Conservation (phyloP, 1,284 basidiomycete genomes). For the Termitomyces sp. region DNA sequence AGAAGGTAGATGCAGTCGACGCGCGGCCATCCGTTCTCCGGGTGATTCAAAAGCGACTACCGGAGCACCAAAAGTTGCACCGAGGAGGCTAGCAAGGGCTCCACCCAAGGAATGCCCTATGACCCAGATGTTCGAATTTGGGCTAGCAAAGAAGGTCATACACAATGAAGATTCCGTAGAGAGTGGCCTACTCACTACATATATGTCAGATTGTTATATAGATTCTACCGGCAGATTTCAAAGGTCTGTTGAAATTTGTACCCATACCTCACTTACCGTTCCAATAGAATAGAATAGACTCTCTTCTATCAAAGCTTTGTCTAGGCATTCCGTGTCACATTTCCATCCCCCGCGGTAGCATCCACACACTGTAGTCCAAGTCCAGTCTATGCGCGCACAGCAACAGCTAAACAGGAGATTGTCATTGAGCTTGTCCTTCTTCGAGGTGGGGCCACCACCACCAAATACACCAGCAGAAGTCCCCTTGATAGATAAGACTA, state of each 20-base stretch:
- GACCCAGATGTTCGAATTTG: constrained; percentile 89
- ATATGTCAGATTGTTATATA: constrained; percentile 92
- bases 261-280: constrained; percentile 45
- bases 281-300: constrained; percentile 88
- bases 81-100: constrained; percentile 80
- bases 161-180: background rate
- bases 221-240: constrained; percentile 49
- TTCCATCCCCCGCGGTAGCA: constrained; percentile 82
- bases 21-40: constrained; percentile 83
- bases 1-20: constrained; percentile 83
- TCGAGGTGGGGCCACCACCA: constrained; percentile 78
- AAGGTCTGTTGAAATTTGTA: background rate
- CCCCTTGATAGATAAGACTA: constrained; percentile 92
- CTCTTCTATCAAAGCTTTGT: constrained; percentile 75
- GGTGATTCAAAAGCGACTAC: constrained; percentile 90
- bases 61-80: constrained; percentile 89
- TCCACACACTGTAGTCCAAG: constrained; percentile 93
- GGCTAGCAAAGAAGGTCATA: constrained; percentile 32
- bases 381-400: constrained; percentile 91
- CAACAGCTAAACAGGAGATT: constrained; percentile 98
- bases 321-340: constrained; percentile 83
- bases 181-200: constrained; percentile 55
- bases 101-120: constrained; percentile 88
- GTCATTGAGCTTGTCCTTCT: constrained; percentile 93
- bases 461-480: constrained; percentile 81